Percentiles rank a stretch among this genome's conserved stretches.
Conservation (phyloP, 78 protist genomes). For the Diacronema lutheri region DNA sequence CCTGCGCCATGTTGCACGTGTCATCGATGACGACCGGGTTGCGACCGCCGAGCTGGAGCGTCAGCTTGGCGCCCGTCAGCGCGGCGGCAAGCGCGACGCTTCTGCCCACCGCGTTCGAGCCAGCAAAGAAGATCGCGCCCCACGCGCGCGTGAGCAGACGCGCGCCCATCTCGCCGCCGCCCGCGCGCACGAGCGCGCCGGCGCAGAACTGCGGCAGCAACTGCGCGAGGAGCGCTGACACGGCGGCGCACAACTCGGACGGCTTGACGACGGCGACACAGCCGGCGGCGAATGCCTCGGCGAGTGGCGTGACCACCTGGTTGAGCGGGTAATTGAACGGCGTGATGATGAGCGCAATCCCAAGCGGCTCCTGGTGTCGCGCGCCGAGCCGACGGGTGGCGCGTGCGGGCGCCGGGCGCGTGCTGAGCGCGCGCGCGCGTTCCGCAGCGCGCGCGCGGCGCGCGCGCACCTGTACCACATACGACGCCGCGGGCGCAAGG, state of each 20-base stretch:
- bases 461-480: too few relatives aligned
- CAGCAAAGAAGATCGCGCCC: constrained; percentile 84
- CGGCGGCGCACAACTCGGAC: constrained; percentile 40
- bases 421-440: too few relatives aligned
- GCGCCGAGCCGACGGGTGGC: too few relatives aligned
- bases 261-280: constrained; percentile 79
- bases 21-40: constrained; percentile 78
- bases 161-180: constrained; percentile 45
- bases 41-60: constrained; percentile 94
- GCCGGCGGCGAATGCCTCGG: constrained; percentile 93
- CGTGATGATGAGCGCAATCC: constrained; percentile 82
- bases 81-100: constrained; percentile 74
- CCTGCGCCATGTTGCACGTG: constrained; percentile 35
- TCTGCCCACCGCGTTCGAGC: constrained; percentile 67
- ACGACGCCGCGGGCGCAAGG: too few relatives aligned
- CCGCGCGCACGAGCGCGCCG: constrained; percentile 32
- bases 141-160: constrained; percentile 57
- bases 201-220: constrained; percentile 56
- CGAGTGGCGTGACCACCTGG: constrained; percentile 42
- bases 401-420: too few relatives aligned
- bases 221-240: constrained; percentile 31
- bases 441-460: too few relatives aligned
- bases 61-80: constrained; percentile 72
- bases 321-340: constrained; percentile 89
- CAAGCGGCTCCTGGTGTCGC: constrained; percentile 92